These are phyloP conservation scores for Phalaenopsis equestris DNA, from an alignment of 106 monocot genomes.

Conservation along the genomic window DNA sequence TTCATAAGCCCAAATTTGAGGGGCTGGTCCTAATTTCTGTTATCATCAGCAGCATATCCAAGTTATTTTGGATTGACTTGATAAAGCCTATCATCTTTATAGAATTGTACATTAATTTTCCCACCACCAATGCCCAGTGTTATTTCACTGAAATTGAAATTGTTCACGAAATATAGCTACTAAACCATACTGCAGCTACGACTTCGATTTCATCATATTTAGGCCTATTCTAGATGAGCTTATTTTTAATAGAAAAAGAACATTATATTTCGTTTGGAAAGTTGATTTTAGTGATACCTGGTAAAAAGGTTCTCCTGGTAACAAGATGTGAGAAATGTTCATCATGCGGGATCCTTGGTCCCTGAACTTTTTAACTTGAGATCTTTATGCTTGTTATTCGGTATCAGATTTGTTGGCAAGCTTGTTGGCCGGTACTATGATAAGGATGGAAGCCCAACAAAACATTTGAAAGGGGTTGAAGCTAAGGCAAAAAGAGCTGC, in stretches of 20 bases:
- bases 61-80: background rate
- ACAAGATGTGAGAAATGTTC: background rate
- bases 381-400: background rate
- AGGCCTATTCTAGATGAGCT: background rate
- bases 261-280: background rate
- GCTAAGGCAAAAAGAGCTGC: constrained; percentile 88
- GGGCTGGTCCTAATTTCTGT: background rate
- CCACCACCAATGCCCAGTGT: background rate
- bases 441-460: constrained; percentile 75
- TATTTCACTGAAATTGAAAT: background rate
- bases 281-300: background rate
- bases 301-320: background rate
- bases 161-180: background rate
- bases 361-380: background rate
- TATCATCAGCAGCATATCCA: background rate
- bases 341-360: background rate
- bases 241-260: background rate
- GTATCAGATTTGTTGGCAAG: constrained; percentile 66
- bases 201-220: too few relatives aligned
- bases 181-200: background rate
- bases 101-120: background rate
- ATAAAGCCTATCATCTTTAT: background rate
- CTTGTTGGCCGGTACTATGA: constrained; percentile 91
- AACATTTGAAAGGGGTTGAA: constrained; percentile 89
- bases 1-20: background rate